Evolutionary conservation across 164 flowering plant genomes (phyloP).

Genomic region (Stephania japonica): DNA sequence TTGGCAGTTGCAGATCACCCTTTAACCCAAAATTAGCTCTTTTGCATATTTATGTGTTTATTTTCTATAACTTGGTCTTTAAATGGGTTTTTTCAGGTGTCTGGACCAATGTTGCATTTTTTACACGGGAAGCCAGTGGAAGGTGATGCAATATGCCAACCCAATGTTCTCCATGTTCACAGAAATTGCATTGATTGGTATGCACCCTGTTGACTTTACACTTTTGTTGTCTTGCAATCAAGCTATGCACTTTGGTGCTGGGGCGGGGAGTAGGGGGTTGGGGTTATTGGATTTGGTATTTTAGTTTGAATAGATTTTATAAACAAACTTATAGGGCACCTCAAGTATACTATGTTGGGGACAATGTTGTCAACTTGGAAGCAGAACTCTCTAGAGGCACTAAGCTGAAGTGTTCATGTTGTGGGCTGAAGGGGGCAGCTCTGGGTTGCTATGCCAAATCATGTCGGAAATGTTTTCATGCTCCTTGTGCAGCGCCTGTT

Average conservation of each 20-base stretch:
- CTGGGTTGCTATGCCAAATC: constrained; percentile 63
- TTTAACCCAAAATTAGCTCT: not conserved
- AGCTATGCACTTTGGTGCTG: not conserved
- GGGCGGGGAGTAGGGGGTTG: constrained; percentile 11
- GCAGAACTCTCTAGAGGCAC: constrained; percentile 59
- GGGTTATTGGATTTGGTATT: not conserved
- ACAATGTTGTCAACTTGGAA: constrained; percentile 42
- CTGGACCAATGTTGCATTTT: constrained; percentile 47
- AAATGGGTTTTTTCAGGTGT: constrained; percentile 28
- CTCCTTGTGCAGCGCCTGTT: constrained; percentile 50
- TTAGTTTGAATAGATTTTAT: not conserved
- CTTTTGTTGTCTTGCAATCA: not conserved
- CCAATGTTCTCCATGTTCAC: constrained; percentile 55
- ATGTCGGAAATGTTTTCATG: constrained; percentile 56
- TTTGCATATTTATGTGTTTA: not conserved
- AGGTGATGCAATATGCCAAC: constrained; percentile 23
- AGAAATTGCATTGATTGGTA: constrained; percentile 61
- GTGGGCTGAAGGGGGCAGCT: constrained; percentile 72
- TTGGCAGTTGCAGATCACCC: not conserved
- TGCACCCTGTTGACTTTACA: not conserved
- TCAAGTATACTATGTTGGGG: constrained; percentile 50
- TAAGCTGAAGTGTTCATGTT: constrained; percentile 60
- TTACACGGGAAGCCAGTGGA: constrained; percentile 34
- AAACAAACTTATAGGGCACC: constrained; percentile 57
- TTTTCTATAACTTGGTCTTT: not conserved